Conservation (phyloP, 768 basidiomycete genomes). For the Trametes punicea region DNA sequence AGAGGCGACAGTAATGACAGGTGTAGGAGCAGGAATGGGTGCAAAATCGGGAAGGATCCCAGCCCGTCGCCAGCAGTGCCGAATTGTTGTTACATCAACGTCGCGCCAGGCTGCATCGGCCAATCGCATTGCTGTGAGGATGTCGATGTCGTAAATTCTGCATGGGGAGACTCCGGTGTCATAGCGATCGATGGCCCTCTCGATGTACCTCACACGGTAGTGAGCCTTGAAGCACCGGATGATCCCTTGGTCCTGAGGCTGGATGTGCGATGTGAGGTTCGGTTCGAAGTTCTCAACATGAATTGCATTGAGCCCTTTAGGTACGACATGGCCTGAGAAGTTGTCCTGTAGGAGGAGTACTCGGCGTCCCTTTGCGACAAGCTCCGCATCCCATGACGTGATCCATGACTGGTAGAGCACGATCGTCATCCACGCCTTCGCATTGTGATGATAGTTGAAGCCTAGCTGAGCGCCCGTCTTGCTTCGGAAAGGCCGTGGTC, state of each 20-base stretch:
- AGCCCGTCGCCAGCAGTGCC: slow-evolving; percentile 33
- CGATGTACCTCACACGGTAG: slow-evolving; percentile 30
- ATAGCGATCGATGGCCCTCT: slow-evolving; percentile 7
- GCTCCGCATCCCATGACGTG: slow-evolving; percentile 25
- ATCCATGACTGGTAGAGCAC: slow-evolving; percentile 35
- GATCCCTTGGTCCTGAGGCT: slow-evolving; percentile 36
- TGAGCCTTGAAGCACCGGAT: slow-evolving; percentile 37
- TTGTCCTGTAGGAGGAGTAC: slow-evolving; percentile 33
- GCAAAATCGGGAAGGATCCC: neutral
- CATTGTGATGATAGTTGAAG: slow-evolving; percentile 38
- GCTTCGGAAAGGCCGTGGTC: slow-evolving; percentile 32
- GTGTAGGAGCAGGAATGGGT: neutral
- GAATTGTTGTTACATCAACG: slow-evolving; percentile 31
- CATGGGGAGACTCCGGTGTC: neutral
- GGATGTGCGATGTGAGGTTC: slow-evolving; percentile 38
- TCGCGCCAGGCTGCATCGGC: slow-evolving; percentile 31
- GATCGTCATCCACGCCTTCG: slow-evolving; percentile 39
- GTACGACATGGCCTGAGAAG: slow-evolving; percentile 33
- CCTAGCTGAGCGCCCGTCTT: slow-evolving; percentile 22
- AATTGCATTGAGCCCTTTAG: slow-evolving; percentile 26
- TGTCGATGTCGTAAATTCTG: slow-evolving; percentile 37
- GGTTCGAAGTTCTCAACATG: slow-evolving; percentile 30
- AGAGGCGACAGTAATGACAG: neutral
- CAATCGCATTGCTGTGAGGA: slow-evolving; percentile 36
- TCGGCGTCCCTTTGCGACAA: slow-evolving; percentile 21